Base-by-base conservation (phyloP, 2,329 filamentous ascomycete species). In the Pyrenophora graminea region DNA sequence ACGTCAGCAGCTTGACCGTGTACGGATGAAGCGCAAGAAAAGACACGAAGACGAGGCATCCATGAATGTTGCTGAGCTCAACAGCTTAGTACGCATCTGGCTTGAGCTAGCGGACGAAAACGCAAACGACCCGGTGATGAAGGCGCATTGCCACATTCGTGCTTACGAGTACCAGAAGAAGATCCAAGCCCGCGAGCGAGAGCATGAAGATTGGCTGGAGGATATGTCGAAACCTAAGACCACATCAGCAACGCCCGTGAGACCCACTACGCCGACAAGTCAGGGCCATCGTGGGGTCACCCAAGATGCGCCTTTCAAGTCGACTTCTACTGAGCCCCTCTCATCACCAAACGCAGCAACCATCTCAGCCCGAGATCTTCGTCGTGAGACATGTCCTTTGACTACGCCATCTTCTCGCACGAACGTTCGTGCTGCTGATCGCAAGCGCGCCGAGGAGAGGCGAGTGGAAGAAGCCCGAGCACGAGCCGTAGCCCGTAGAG, bases 131-230 rank as follows among this genome's bases (percentile, higher is more conserved):
- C 40, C 53, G 2, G 5, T 43, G 2, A 38, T 61, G 41, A 45
- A 41, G 6, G 55, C 49, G 18, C 40, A 59, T 37, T 64, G 61
- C 21, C 34, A 34, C 12, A 44, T 53, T 25, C 51, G 50, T 27
- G 47, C 56, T 27, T 34, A 60, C 23, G 56, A 59, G 23, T 64
- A 67, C 36, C 38, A 52, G 18, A 33, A 47, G 7, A 63, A 63
- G 45, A 39, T 65, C 6, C 18, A 23, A 2, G 17, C 34, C 15
- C 49, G 55, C 9, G 45, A 64, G 34, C 17, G 31, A 9, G 32
- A 62, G 33, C 46, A 53, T 30, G 39, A 49, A 7, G 42, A 56
- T 2, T 60, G 58, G 56, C 42, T 61, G 19, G 34, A 21, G 2
- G 47, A 50, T 3, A 48, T 62, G 36, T 41, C 59, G 6, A 55